Evolutionary conservation across 495 filamentous ascomycete species (phyloP).

Genomic region (Aspergillus affinis): DNA sequence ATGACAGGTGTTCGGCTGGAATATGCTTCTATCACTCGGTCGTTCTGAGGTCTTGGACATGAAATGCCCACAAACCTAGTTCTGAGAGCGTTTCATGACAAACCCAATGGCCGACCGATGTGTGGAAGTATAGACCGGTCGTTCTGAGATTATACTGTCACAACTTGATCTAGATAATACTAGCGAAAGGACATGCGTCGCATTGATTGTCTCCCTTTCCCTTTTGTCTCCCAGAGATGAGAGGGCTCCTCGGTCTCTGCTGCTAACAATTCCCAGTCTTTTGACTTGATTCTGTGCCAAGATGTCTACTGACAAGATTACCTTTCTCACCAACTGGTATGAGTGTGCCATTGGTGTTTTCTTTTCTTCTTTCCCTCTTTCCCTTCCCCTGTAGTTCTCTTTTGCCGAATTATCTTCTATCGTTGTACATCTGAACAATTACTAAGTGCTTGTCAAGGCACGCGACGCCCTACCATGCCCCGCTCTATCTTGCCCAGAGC

Average conservation of each 20-base stretch:
- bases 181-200: conserved; percentile 76
- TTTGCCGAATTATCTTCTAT: neutral
- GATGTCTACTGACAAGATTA: conserved; percentile 75
- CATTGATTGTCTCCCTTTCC: conserved; percentile 53
- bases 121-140: conserved; percentile 19
- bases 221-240: conserved; percentile 16
- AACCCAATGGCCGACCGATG: neutral
- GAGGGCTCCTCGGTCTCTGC: conserved; percentile 13
- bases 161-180: conserved; percentile 85
- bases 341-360: conserved; percentile 10
- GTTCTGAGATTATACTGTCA: conserved; percentile 70
- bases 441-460: conserved; percentile 51
- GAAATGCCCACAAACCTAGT: no score
- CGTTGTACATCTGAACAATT: conserved; percentile 10
- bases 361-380: neutral
- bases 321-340: conserved; percentile 72
- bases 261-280: conserved; percentile 26
- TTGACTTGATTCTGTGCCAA: conserved; percentile 41
- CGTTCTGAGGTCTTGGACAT: neutral
- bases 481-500: conserved; percentile 67
- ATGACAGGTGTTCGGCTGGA: conserved; percentile 58
- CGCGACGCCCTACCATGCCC: conserved; percentile 72
- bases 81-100: no score
- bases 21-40: conserved; percentile 8
- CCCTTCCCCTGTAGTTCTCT: neutral